Evolutionary conservation across 495 filamentous ascomycete genomes (phyloP), one percentile per base, ranked within the genome.

Genomic region (Aspergillus nidulans): DNA sequence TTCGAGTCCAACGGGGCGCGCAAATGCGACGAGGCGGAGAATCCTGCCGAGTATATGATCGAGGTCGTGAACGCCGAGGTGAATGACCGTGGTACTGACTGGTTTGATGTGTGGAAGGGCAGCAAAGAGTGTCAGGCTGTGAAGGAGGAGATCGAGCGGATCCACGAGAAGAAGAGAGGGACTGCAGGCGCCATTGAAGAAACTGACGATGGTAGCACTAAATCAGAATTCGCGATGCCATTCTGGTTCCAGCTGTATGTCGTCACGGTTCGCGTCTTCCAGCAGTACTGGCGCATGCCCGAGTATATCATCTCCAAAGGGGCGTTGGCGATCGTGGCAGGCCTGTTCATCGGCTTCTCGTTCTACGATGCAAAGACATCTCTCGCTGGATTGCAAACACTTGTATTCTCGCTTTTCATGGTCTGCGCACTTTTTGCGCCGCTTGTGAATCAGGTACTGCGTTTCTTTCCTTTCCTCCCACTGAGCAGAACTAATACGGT

Each of bases 31-130:
- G 69, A 79, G 6, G 63, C 63, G 84, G 87, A 89, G 10, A 96
- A 81, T 56, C 91, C 91, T 18, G 92, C 92, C 19, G 92, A 97
- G 69, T 96, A 89, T 89, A 96, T 97, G 89, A 77, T 97, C 26
- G 91, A 96, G 63, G 87, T 90, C 42, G 95, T 92, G 62, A 91
- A 91, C 56, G 90, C 90, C 19, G 91, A 91, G 89, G 49, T 84
- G n/a, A 3, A 15, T 39, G 36, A 82, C 15, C 65, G 78, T 54
- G 87, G 82, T 49, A 81, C 87, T 51, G 89, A 97, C 66, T 97
- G 92, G 92, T 79, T 81, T 62, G 64, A 85, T 43, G 75, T 84
- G 9, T 97, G 92, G 92, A 83, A 39, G 36, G 13, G 5, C 4
- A 15, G 36, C 85, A 1, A 85, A 83, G 54, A 90, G 89, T 65